Evolutionary conservation across 345 rosid species (phyloP).

Genomic region (Isatis tinctoria): DNA sequence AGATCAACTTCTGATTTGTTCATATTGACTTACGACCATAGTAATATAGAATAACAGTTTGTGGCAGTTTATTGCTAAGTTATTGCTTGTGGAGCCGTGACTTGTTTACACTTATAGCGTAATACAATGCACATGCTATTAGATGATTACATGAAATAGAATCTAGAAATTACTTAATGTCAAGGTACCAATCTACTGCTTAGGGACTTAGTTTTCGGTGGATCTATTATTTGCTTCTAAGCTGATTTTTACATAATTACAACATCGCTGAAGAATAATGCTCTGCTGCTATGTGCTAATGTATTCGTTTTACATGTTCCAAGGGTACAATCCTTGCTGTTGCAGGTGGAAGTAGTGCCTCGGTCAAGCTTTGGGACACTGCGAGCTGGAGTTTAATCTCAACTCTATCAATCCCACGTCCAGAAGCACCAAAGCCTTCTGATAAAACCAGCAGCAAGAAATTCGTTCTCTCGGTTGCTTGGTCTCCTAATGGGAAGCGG

Average conservation of each 20-base stretch:
- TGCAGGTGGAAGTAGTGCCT: constrained; percentile 97
- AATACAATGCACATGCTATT: background rate
- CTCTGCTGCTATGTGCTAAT: constrained; percentile 6
- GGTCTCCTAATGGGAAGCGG: constrained; percentile 84
- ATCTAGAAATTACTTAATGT: background rate
- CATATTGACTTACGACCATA: background rate
- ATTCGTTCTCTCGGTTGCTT: constrained; percentile 83
- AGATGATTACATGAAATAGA: background rate
- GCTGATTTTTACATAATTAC: background rate
- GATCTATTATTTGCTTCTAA: background rate
- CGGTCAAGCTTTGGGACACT: constrained; percentile 94
- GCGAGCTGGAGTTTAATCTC: constrained; percentile 77
- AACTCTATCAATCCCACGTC: constrained; percentile 74
- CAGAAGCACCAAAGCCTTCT: constrained; percentile 71
- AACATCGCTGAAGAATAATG: background rate
- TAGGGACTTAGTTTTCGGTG: background rate
- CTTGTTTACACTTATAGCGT: background rate
- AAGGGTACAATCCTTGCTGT: constrained; percentile 96
- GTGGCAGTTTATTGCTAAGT: background rate
- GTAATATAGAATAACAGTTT: background rate
- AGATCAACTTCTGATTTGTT: background rate
- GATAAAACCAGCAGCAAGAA: constrained; percentile 87
- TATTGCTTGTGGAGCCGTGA: background rate
- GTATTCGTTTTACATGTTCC: background rate
- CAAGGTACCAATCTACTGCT: background rate